Percentiles rank a stretch among this genome's conserved stretches.
These are phyloP conservation scores for Tuber aestivum DNA, from an alignment of 495 filamentous ascomycete genomes.

Conservation along the genomic window DNA sequence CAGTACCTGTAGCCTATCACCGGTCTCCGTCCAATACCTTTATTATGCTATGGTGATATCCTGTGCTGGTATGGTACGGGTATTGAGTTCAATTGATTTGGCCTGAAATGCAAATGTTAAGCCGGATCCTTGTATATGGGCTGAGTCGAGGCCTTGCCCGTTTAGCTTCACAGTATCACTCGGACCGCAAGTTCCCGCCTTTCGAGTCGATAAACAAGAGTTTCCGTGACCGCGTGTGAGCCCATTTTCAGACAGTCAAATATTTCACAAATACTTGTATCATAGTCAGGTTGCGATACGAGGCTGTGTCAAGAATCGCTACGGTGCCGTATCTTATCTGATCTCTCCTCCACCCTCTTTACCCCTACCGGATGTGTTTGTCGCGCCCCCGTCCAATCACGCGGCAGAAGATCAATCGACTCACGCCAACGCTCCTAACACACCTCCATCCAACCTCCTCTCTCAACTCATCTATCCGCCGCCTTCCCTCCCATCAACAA, in stretches of 20 bases:
- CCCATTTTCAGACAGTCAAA: neutral
- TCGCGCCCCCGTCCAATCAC: neutral
- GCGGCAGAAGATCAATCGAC: neutral
- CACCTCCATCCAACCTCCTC: neutral
- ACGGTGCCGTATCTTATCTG: slow-evolving; percentile 5
- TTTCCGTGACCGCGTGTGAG: neutral
- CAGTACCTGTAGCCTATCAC: neutral
- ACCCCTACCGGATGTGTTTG: neutral
- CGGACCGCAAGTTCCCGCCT: neutral
- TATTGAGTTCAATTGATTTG: neutral
- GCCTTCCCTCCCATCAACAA: neutral
- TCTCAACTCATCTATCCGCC: neutral
- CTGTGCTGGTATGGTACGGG: neutral
- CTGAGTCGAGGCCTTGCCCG: neutral
- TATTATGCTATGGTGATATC: neutral
- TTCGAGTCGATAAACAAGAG: neutral
- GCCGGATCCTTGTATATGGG: neutral
- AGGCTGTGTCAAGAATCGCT: neutral
- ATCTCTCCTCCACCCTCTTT: neutral
- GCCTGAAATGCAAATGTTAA: neutral
- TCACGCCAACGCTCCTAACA: neutral
- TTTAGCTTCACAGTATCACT: neutral
- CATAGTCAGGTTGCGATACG: neutral
- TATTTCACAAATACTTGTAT: neutral
- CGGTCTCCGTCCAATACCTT: neutral